Base-by-base conservation (phyloP, 148 eudicot species). In the Fagopyrum tataricum region DNA sequence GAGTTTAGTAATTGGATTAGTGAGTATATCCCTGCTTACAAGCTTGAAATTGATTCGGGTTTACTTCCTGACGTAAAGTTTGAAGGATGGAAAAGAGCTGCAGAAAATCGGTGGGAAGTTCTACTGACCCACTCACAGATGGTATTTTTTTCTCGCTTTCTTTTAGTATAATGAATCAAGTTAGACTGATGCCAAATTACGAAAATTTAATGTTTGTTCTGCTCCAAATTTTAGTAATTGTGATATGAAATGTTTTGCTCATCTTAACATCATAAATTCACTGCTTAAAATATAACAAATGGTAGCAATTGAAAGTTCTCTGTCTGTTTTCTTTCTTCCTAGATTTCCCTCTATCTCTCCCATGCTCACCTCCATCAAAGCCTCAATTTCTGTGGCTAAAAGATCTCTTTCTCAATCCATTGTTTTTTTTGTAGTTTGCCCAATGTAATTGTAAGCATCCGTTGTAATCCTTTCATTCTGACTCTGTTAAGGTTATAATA, bases 71-170 rank as follows among this genome's bases (percentile, higher is more conserved):
- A 79, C 78, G 69, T 87, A 70, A 84, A 89, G 72, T 79, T 90
- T 79, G 91, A 84, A 81, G 99, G 97, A 14, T 87, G 96, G 92
- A 83, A 81, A 78, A 78, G 66, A 67, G 67, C 83, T 59, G 79
- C 73, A 43, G 81, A 49, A 75, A 87, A 86, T 74, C 78, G 69
- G 68, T 87, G 87, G 88, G 94, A 90, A 85, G 82, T 87, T 78
- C 80, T 82, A 73, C 73, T 96, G 76, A 92, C 97, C 73, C 97
- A 92, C 81, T 86, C 91, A 70, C 97, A 96, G 84, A 90, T 92
- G 99, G 99, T 96, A 89, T 72, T 73, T 74, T 56, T 46, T 74
- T 83, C 71, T 69, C 66, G 58, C 67, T 51, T 51, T 31, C 37
- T 31, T 31, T 31, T 31, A 31, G 37, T 31, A 0, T 31, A 31